Conservation (phyloP, 2,329 filamentous ascomycete genomes). For the Decorospora gaudefroyi region DNA sequence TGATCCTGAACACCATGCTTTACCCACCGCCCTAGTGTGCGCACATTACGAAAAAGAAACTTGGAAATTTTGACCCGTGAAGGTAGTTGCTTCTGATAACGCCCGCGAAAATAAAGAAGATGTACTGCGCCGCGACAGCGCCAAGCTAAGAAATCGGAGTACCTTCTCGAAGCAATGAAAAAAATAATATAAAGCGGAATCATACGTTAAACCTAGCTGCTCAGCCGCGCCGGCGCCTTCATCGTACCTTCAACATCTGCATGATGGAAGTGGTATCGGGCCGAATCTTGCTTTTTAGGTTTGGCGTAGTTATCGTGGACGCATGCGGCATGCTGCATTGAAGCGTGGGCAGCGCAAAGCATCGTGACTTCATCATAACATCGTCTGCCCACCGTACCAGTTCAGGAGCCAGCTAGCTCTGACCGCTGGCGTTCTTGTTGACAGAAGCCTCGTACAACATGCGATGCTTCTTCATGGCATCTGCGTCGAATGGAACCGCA, state of each 20-base stretch:
- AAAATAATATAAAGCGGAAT: conserved; percentile 14
- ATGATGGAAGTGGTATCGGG: conserved; percentile 2
- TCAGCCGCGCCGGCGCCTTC: conserved; percentile 5
- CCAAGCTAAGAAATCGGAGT: conserved; percentile 5
- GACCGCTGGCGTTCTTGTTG: conserved; percentile 13
- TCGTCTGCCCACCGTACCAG: too few relatives aligned
- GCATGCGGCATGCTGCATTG: conserved; percentile 18
- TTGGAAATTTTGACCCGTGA: conserved; percentile 35
- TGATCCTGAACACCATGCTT: conserved; percentile 27
- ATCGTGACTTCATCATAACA: conserved; percentile 26
- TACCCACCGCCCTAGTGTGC: conserved; percentile 27
- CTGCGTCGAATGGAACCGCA: conserved; percentile 39
- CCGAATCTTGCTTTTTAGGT: conserved; percentile 7
- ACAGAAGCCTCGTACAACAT: conserved; percentile 42
- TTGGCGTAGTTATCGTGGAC: conserved; percentile 3
- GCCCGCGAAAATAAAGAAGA: conserved; percentile 25
- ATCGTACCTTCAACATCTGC: conserved; percentile 1
- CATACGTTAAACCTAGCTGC: conserved; percentile 1
- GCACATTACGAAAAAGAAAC: conserved; percentile 22
- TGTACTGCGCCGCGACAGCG: conserved; percentile 7
- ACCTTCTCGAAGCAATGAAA: conserved; percentile 10
- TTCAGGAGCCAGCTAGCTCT: conserved; percentile 7
- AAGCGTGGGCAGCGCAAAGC: conserved; percentile 18
- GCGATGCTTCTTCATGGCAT: conserved; percentile 46
- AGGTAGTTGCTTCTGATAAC: conserved; percentile 33